Evolutionary conservation across 2,329 filamentous ascomycete genomes (phyloP), one percentile per base, ranked within the genome.

Genomic region (Colletotrichum sp.): DNA sequence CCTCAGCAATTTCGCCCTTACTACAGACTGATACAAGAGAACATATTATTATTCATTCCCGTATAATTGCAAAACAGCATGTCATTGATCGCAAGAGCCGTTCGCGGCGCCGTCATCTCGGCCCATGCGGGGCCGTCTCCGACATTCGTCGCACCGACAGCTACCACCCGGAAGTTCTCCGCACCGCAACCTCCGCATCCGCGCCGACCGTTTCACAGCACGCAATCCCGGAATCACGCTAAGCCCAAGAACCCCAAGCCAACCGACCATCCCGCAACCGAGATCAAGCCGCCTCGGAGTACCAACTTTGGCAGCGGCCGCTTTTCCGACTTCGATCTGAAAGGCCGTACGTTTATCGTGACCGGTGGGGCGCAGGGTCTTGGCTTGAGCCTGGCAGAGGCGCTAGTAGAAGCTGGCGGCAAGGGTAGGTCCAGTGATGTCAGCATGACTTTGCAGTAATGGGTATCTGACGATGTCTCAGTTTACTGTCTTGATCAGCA

Each of bases 321-420:
- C n/a, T 82, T 94, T 67, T 90, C 92, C 7, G 94, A 96, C 81
- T 96, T 96, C 84, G 91, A 90, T 77, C 86, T 96, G 43, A 86
- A 86, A n/a, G 90, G 91, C 74, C 93, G 92, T 80, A 89, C 94
- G 2, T 90, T 95, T 63, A 83, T 94, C 34, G 92, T 96, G 5
- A 94, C 93, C 3, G 94, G 94, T 21, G 94, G 91, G 71, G 94
- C 91, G 4, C 89, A 92, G 75, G 94, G 94, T 0, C 88, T 96
- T 12, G 94, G 94, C n/a, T 85, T 96, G 24, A 91, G 93, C 7
- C 91, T 96, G 79, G 91, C 93, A 2, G 94, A 96, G 80, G 94
- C 92, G 2, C 85, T 96, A 16, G 87, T 95, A 15, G 94, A 96
- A 83, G 94, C 94, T 28, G 94, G 94, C 24, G 94, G 93, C 28